Evolutionary conservation across 2,329 filamentous ascomycete species (phyloP).

Genomic region (Nemania serpens): DNA sequence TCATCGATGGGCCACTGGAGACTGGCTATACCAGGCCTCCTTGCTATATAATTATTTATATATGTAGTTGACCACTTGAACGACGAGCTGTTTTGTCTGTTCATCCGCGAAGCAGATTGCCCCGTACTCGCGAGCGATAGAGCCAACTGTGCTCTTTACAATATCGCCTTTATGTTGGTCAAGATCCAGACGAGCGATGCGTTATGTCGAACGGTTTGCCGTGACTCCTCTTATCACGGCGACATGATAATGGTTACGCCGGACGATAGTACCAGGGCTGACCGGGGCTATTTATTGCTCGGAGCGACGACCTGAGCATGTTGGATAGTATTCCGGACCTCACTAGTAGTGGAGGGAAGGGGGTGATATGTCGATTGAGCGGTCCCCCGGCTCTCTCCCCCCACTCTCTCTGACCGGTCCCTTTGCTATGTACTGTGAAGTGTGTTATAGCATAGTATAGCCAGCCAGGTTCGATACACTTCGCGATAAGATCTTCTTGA

Average conservation of each 20-base stretch:
- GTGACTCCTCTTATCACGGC: not conserved
- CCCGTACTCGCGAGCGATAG: not conserved
- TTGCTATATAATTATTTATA: too few relatives aligned
- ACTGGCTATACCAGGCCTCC: not conserved
- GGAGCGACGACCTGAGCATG: not conserved
- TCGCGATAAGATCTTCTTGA: too few relatives aligned
- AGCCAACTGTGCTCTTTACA: not conserved
- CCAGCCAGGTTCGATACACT: too few relatives aligned
- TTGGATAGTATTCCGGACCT: not conserved
- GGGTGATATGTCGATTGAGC: not conserved
- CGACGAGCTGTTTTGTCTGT: not conserved
- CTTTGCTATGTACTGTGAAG: not conserved
- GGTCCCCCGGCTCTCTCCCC: not conserved
- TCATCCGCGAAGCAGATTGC: not conserved
- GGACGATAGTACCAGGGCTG: not conserved
- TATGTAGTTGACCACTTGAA: not conserved
- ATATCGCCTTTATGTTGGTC: not conserved
- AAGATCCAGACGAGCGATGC: not conserved
- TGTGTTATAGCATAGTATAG: not conserved
- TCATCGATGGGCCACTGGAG: not conserved
- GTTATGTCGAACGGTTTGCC: not conserved
- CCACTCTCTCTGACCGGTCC: not conserved
- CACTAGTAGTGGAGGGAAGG: not conserved
- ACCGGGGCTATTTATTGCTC: not conserved
- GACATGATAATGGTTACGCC: too few relatives aligned